phyloP scores from a whole-genome alignment of 2,329 filamentous ascomycete species.

The Ophiostoma perfectum region DNA sequence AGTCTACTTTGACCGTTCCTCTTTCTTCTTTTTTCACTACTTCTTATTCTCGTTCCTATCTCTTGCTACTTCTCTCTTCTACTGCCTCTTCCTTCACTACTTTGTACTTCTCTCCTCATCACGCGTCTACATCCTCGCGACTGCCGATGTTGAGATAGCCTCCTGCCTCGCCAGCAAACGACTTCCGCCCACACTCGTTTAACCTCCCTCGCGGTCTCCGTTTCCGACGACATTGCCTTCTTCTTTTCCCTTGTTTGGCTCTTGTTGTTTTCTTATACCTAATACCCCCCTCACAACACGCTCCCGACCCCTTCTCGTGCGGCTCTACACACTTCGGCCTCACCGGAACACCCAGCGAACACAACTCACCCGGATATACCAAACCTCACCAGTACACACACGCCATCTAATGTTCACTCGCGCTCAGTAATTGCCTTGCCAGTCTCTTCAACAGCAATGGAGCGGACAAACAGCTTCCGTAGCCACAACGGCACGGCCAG shows the following conservation, averaged over 20 bases:
- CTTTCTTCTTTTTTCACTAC: background rate
- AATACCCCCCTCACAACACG: background rate
- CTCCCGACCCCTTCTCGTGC: background rate
- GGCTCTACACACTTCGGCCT: background rate
- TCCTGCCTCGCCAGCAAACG: slow-evolving; percentile 8
- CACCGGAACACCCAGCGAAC: background rate
- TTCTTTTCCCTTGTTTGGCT: background rate
- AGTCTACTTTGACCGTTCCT: background rate
- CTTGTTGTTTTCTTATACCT: background rate
- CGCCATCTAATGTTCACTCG: slow-evolving; percentile 15
- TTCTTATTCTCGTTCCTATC: background rate
- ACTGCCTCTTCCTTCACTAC: background rate
- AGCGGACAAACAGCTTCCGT: slow-evolving; percentile 19
- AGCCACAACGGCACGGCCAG: slow-evolving; percentile 21
- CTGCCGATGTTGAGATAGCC: slow-evolving; percentile 9
- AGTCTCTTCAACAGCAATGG: slow-evolving; percentile 17
- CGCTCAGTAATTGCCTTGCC: slow-evolving; percentile 5
- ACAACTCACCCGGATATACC: background rate
- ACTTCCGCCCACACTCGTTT: slow-evolving; percentile 9
- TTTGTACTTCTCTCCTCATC: too few species aligned
- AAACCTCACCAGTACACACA: background rate
- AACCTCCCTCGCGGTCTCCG: slow-evolving; percentile 1
- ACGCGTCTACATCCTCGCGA: background rate
- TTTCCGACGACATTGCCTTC: slow-evolving; percentile 2
- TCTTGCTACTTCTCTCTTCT: background rate